Conservation (phyloP, 768 basidiomycete species). For the Russula lepida region DNA sequence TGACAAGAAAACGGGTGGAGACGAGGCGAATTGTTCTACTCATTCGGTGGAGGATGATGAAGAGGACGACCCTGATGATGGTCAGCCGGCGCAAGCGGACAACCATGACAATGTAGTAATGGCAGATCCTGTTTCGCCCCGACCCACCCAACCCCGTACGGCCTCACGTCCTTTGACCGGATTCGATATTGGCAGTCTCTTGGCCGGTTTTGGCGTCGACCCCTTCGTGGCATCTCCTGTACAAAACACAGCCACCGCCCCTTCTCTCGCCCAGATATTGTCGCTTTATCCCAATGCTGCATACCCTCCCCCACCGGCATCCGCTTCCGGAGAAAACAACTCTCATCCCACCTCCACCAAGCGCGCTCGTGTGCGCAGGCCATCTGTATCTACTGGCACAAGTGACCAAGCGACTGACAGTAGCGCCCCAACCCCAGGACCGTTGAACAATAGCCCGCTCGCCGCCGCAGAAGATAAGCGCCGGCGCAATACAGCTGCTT, state of each 20-base stretch:
- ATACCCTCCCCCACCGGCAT: slow-evolving; percentile 13
- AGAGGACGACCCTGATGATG: slow-evolving; percentile 21
- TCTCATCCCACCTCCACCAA: slow-evolving; percentile 13
- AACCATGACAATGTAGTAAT: slow-evolving; percentile 54
- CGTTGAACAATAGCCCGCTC: slow-evolving; percentile 25
- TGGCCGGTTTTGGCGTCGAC: slow-evolving; percentile 35
- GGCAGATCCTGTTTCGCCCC: slow-evolving; percentile 35
- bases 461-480: slow-evolving; percentile 80
- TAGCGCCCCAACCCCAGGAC: slow-evolving; percentile 22
- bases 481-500: slow-evolving; percentile 87
- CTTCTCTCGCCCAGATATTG: slow-evolving; percentile 64
- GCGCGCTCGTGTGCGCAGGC: slow-evolving; percentile 33
- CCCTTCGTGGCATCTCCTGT: slow-evolving; percentile 32
- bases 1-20: slow-evolving; percentile 27
- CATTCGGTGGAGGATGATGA: slow-evolving; percentile 32
- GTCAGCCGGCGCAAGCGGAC: slow-evolving; percentile 36
- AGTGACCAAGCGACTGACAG: slow-evolving; percentile 28
- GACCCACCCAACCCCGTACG: slow-evolving; percentile 9
- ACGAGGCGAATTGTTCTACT: slow-evolving; percentile 2
- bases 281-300: slow-evolving; percentile 40
- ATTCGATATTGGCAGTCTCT: slow-evolving; percentile 37
- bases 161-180: slow-evolving; percentile 30
- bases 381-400: slow-evolving; percentile 32
- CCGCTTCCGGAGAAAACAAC: slow-evolving; percentile 19
- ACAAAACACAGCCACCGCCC: slow-evolving; percentile 30